phyloP scores from a whole-genome alignment of 192 early-diverging fungal species.

The Mortierella claussenii region DNA sequence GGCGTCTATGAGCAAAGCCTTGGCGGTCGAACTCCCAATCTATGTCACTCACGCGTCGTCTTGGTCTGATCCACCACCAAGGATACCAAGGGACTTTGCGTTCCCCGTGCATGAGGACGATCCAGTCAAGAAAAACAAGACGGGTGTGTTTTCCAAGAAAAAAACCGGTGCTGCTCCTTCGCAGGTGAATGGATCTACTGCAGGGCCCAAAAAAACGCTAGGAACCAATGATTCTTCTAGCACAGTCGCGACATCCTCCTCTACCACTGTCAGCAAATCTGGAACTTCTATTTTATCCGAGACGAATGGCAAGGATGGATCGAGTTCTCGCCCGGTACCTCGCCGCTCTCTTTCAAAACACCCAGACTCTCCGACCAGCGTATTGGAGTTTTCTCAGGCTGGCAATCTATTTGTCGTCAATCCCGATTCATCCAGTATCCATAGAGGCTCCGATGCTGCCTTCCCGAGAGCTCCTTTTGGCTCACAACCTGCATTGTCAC shows the following conservation, averaged over 20 bases:
- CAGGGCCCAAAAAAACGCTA: constrained; percentile 1
- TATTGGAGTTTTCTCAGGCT: constrained; percentile 46
- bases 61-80: constrained; percentile 49
- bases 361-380: constrained; percentile 45
- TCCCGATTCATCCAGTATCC: constrained; percentile 20
- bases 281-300: background rate
- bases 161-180: constrained; percentile 1
- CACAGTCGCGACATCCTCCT: background rate
- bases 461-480: background rate
- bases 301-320: background rate
- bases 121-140: constrained; percentile 43
- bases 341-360: constrained; percentile 33
- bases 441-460: background rate
- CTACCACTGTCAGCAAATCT: background rate
- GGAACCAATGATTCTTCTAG: background rate
- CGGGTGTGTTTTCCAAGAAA: constrained; percentile 42
- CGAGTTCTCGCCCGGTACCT: constrained; percentile 1
- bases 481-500: background rate
- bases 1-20: constrained; percentile 44
- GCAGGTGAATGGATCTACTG: constrained; percentile 1
- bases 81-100: constrained; percentile 37
- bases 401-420: constrained; percentile 52
- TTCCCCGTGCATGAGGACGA: constrained; percentile 45
- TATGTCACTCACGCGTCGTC: constrained; percentile 50
- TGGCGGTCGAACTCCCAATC: constrained; percentile 39